These are phyloP conservation scores for Leishmania aethiopica DNA, from an alignment of 208 protist genomes.

Conservation along the genomic window DNA sequence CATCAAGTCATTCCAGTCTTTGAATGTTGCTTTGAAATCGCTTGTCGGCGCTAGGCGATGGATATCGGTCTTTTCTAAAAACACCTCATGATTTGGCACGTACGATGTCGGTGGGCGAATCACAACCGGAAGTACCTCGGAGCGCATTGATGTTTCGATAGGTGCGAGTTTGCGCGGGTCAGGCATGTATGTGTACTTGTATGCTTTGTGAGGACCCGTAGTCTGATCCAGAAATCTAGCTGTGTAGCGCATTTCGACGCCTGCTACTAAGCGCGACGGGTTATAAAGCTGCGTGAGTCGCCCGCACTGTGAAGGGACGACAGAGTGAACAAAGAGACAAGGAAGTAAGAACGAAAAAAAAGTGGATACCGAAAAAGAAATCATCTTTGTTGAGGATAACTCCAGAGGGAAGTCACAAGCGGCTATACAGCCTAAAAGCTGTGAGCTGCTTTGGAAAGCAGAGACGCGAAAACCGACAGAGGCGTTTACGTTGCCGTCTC, in stretches of 20 bases:
- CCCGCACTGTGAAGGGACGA: background rate
- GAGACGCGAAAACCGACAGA: background rate
- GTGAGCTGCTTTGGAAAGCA: background rate
- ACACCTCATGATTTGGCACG: conserved; percentile 89
- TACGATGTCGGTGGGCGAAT: conserved; percentile 86
- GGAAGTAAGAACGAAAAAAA: conserved; percentile 15
- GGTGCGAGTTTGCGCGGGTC: conserved; percentile 91
- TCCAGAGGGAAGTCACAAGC: background rate
- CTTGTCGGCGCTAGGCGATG: conserved; percentile 81
- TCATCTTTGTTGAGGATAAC: background rate
- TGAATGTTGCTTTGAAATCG: conserved; percentile 90
- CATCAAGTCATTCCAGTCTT: conserved; percentile 93
- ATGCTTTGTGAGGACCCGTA: conserved; percentile 85
- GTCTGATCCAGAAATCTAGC: conserved; percentile 73
- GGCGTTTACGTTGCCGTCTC: background rate
- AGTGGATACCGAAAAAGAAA: background rate
- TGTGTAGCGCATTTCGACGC: conserved; percentile 22
- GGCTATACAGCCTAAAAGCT: background rate
- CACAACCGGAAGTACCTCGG: conserved; percentile 80
- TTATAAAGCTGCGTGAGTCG: background rate
- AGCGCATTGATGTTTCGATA: conserved; percentile 81
- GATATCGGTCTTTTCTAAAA: conserved; percentile 87
- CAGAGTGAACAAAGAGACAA: background rate
- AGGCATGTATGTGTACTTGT: conserved; percentile 93
- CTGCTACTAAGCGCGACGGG: background rate